Percentiles rank a stretch among this genome's conserved stretches.
Evolutionary conservation across 768 basidiomycete genomes (phyloP).

Genomic region (Mycena kentingensis): DNA sequence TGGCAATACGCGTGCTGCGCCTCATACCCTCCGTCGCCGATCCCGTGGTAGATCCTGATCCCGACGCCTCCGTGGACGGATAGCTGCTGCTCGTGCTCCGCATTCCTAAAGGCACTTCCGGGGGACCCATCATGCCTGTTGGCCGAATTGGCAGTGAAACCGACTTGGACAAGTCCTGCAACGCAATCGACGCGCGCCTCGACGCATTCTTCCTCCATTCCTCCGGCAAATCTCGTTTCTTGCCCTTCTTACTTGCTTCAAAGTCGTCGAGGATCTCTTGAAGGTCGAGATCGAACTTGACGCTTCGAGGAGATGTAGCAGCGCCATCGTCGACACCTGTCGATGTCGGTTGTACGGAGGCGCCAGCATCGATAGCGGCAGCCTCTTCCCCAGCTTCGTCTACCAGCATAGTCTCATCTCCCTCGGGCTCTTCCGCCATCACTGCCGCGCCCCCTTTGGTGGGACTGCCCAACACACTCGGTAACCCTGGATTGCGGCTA

Average conservation of each 20-base stretch:
- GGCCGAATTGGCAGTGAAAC: constrained; percentile 43
- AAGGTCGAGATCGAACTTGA: constrained; percentile 18
- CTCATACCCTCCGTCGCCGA: constrained; percentile 21
- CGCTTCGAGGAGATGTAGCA: constrained; percentile 20
- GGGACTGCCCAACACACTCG: constrained; percentile 48
- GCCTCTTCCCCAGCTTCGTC: constrained; percentile 29
- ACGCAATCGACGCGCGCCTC: constrained; percentile 58
- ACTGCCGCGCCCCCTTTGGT: constrained; percentile 38
- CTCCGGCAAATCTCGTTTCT: constrained; percentile 33
- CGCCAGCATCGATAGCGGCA: constrained; percentile 22
- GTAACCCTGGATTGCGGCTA: constrained; percentile 45
- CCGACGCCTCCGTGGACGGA: constrained; percentile 28
- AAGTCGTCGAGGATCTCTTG: constrained; percentile 1
- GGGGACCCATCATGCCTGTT: constrained; percentile 47
- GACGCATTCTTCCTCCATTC: constrained; percentile 42
- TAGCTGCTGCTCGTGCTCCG: constrained; percentile 45
- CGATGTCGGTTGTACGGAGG: constrained; percentile 26
- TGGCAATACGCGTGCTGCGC: constrained; percentile 37
- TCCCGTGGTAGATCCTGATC: too few species aligned
- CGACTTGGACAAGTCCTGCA: constrained; percentile 64
- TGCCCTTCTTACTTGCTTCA: constrained; percentile 32
- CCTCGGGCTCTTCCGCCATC: constrained; percentile 10
- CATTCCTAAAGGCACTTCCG: constrained; percentile 43
- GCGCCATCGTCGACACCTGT: too few species aligned
- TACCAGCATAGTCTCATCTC: constrained; percentile 18